Conservation (phyloP, 2,329 filamentous ascomycete species). For the Thielaviopsis cerberus region DNA sequence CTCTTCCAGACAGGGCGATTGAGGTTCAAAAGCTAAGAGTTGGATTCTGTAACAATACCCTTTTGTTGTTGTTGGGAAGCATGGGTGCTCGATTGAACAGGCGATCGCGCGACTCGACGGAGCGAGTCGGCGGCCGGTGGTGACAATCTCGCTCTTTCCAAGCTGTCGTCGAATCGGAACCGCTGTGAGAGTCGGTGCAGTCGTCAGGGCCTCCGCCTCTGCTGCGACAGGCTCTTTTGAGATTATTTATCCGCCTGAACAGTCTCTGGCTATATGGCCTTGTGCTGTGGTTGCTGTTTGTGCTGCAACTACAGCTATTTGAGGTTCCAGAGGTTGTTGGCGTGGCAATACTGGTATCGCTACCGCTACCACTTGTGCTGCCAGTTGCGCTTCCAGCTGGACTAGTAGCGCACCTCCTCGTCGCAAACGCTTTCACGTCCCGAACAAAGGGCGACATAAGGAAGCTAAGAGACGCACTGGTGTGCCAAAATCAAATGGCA, state of each 20-base stretch:
- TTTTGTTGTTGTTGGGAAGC: slow-evolving; percentile 12
- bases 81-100: slow-evolving; percentile 10
- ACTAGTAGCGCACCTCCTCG: slow-evolving; percentile 1
- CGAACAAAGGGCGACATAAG: slow-evolving; percentile 6
- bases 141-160: background rate
- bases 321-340: background rate
- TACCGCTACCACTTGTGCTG: background rate
- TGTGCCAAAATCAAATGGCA: background rate
- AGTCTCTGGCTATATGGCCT: background rate
- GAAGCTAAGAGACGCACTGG: background rate
- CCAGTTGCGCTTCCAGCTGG: background rate
- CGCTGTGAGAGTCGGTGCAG: background rate
- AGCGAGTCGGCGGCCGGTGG: slow-evolving; percentile 11
- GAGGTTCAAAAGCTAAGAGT: background rate
- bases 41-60: slow-evolving; percentile 11
- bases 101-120: slow-evolving; percentile 9
- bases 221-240: background rate
- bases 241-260: background rate
- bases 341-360: background rate
- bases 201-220: background rate
- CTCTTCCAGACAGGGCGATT: background rate
- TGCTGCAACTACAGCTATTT: slow-evolving; percentile 1
- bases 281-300: background rate
- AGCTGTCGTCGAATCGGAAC: background rate
- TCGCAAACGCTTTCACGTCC: slow-evolving; percentile 4